Base-by-base conservation (phyloP, 306 rosid genomes). In the Aeschynomene evenia region DNA sequence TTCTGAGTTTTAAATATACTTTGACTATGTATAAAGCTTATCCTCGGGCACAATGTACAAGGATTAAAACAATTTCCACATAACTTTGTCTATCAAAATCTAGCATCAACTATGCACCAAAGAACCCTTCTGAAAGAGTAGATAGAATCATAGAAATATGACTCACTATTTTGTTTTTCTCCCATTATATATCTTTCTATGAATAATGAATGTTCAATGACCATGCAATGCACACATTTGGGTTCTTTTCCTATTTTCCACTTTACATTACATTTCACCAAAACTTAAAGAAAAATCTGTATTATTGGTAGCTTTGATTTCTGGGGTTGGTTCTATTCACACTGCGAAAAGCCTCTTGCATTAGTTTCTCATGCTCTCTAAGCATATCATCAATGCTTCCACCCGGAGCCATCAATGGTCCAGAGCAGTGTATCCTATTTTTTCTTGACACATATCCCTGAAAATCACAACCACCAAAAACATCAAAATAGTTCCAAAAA, bases 341-440 rank as follows among this genome's bases (percentile, higher is more conserved):
- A 73, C 87, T 87, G 14, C 98, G 92, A 42, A 90, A 89, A 24
- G 95, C 97, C 67, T 88, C 95, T 76, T 90, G 98, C 82, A 94
- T 94, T 74, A 88, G 84, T 63, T 84, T 83, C 69, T 94, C 98
- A 18, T 94, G 98, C 80, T 90, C 97, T 75, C 62, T 84, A 18
- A 94, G 85, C 97, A 94, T 87, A 77, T 94, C 97, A 19, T 94
- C 98, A 24, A 94, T 74, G 78, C 79, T 87, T 6, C 92, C 91
- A 16, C 97, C 91, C 0, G 85, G 77, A 5, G 92, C 84, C 66
- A 94, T 70, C 86, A 94, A 82, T 5, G 96, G 98, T 77, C 98
- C 98, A 13, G 98, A 94, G 80, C 71, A 86, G 58, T 94, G 89
- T 45, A 94, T 90, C 83, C 97, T 87, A 55, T 78, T 94, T 83